Base-by-base conservation (phyloP, 2,329 filamentous ascomycete genomes). In the Dissoconium aciculare region DNA sequence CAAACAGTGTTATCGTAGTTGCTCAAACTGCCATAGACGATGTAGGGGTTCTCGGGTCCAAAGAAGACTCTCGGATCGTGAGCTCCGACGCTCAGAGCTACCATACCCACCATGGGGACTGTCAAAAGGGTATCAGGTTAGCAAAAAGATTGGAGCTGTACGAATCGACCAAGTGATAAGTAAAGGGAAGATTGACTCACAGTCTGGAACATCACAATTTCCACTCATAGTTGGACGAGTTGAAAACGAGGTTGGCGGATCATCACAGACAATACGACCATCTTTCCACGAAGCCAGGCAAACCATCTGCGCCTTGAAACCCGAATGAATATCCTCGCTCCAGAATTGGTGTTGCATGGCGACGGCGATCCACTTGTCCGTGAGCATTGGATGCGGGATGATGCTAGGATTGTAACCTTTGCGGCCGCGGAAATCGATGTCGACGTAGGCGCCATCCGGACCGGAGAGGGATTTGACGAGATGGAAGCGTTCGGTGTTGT, bases 11-110 rank as follows among this genome's bases (percentile, higher is more conserved):
- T 8, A n/a, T n/a, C n/a, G 37, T 60, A 56, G 0, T 42, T 35
- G 0, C 67, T 70, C 39, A 71, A 70, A 5, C 67, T 69, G 2
- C 69, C 69, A 33, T 64, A 75, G 4, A 69, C 49, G 1, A 61
- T 54, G 33, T 64, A 67, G 0, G 68, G 65, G 2, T 41, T 50
- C 0, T 58, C 46, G 0, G 69, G 69, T 0, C 66, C 68, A 34
- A 63, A 64, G 41, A 74, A 69, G 6, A 70, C 62, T 4, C 70
- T 59, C 1, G 67, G 68, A 42, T 74, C 71, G 39, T 69, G 69
- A 0, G 70, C 69, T 0, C 71, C 71, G 11, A 61, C 45, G 36
- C 59, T 65, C 33, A 23, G 19, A 8, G 19, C 19, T 8, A 23
- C 19, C 8, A 23, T 8, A 8, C 19, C 19, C 8, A n/a, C 19